Percentiles rank a stretch among this genome's conserved stretches.
These are phyloP conservation scores for Micractinium sp. DNA, from an alignment of 139 green algal species.

Conservation along the genomic window DNA sequence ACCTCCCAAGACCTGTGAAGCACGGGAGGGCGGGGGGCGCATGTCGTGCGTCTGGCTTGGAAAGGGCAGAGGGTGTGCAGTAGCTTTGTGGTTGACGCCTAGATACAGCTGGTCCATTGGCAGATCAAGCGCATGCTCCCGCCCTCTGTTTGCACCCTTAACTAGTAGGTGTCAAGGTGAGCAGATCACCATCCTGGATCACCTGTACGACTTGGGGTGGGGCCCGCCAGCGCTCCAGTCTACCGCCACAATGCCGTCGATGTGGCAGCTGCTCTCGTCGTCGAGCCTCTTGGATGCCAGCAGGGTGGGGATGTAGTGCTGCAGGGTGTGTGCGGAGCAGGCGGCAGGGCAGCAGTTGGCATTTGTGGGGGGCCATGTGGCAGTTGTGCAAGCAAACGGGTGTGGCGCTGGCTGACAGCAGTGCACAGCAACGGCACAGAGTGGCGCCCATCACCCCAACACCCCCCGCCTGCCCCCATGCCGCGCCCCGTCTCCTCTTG, in stretches of 20 bases:
- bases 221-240: constrained; percentile 9
- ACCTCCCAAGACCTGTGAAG: constrained; percentile 13
- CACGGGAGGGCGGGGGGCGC: too few species aligned
- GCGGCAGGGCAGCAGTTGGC: background rate
- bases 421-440: background rate
- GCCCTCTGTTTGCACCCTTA: too few species aligned
- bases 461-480: background rate
- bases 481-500: too few species aligned
- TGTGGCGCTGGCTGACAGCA: background rate
- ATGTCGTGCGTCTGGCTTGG: background rate
- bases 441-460: background rate
- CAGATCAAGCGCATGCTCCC: background rate
- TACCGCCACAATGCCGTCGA: constrained; percentile 4
- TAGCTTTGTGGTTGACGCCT: background rate
- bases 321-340: background rate
- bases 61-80: background rate
- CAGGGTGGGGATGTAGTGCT: constrained; percentile 50
- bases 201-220: background rate
- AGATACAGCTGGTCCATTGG: background rate
- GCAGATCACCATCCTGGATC: background rate
- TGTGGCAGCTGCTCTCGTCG: constrained; percentile 29
- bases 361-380: background rate
- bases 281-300: constrained; percentile 26
- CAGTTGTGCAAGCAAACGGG: background rate
- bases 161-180: too few species aligned